Base-by-base conservation (phyloP, 1,284 basidiomycete species). In the Ganoderma lucidum region DNA sequence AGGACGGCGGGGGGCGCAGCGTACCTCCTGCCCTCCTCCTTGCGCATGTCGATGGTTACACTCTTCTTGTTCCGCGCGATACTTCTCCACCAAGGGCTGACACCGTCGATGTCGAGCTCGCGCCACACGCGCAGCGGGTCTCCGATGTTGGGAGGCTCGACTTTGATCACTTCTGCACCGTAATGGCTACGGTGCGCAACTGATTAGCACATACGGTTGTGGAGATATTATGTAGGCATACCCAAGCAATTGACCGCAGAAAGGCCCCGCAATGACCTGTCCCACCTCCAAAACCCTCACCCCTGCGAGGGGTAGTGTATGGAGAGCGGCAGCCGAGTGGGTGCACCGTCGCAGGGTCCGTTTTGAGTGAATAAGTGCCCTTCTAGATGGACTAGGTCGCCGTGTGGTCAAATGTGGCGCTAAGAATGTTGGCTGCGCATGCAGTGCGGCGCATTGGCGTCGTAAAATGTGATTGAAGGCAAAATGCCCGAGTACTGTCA, bases 41-140 rank as follows among this genome's bases (percentile, higher is more conserved):
- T 88, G 48, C 88, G 80, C 71, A 92, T 75, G 75, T 92, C 89
- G 69, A 92, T 88, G 9, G 87, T 87, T 17, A 92, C 85, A 68
- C 90, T 91, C 80, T 90, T 92, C 82, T 92, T 92, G 78, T 92
- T 92, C 51, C 91, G 81, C 6, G 80, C 90, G 32, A 92, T 84
- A 74, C 90, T 91, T 55, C 90, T 81, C 79, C 90, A 92, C 91
- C 90, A 92, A 0, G 90, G 90, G 70, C 90, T 90, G 1, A 87
- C 87, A 1, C 90, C 90, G 73, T 92, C 90, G 0, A 86, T 81
- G 71, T 92, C 91, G 30, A 90, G 83, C 72, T 92, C 91, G 66
- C 91, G 80, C 89, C 90, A 92, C 2, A 90, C 86, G 6, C 91
- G 87, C n/a, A 92, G 78, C 5, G 90, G 90, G 71, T 92, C 90